phyloP scores from a whole-genome alignment of 2,329 filamentous ascomycete genomes.

The Colletotrichum abscissum region DNA sequence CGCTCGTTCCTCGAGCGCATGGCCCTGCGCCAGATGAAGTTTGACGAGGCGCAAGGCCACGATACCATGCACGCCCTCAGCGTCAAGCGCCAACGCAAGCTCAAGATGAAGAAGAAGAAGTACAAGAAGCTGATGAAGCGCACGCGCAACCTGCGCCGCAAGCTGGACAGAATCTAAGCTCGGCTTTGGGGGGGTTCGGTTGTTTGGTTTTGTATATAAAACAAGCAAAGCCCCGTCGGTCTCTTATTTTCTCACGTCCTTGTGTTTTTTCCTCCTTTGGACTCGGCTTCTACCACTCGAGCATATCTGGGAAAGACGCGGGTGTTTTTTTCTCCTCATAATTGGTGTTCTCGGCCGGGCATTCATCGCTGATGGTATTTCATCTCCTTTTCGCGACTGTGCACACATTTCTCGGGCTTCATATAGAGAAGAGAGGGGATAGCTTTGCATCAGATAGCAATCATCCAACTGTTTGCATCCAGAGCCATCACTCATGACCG shows the following conservation, averaged over 20 bases:
- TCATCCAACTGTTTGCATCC: slow-evolving; percentile 31
- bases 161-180: slow-evolving; percentile 75
- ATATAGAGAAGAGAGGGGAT: slow-evolving; percentile 29
- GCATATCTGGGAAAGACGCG: slow-evolving; percentile 36
- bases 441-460: slow-evolving; percentile 36
- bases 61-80: slow-evolving; percentile 82
- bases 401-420: slow-evolving; percentile 19
- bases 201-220: slow-evolving; percentile 41
- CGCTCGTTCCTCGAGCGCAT: slow-evolving; percentile 77
- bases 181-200: neutral
- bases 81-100: slow-evolving; percentile 89
- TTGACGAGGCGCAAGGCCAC: slow-evolving; percentile 64
- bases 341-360: slow-evolving; percentile 28
- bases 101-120: slow-evolving; percentile 99
- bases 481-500: slow-evolving; percentile 15
- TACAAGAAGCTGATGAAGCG: slow-evolving; percentile 99
- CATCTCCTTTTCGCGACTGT: slow-evolving; percentile 9
- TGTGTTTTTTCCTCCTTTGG: slow-evolving; percentile 5
- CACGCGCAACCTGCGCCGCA: slow-evolving; percentile 88
- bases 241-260: slow-evolving; percentile 11
- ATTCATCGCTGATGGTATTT: slow-evolving; percentile 24
- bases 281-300: slow-evolving; percentile 9
- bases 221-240: slow-evolving; percentile 26
- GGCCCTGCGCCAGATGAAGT: slow-evolving; percentile 71
- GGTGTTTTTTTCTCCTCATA: slow-evolving; percentile 17